Evolutionary conservation across 2,329 filamentous ascomycete genomes (phyloP), one percentile per base, ranked within the genome.

Genomic region (Paracorniculantispora psalliotae): DNA sequence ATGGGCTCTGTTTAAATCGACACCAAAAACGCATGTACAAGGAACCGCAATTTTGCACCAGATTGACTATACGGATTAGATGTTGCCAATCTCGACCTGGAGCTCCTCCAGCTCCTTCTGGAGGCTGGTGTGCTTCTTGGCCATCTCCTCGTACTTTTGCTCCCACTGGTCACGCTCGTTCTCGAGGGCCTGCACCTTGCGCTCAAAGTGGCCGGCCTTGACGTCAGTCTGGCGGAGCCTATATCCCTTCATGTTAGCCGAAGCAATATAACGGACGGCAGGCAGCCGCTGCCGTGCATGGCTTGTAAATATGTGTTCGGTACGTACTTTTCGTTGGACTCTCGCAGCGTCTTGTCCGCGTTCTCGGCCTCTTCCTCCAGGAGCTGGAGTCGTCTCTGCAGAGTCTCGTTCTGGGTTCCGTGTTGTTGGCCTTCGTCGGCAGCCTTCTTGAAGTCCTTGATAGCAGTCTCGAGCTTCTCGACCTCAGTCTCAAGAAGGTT

Each of bases 181-280:
- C 81, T 99, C 94, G 72, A 97, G 87, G 70, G 94, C 93, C 78
- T 97, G 91, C 68, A 97, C 94, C 84, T 97, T 97, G 79, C 94
- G 94, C 82, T 99, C 94, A 79, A 93, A 97, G 82, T 99, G 93
- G 70, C 93, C 94, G 71, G 93, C 92, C 84, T 97, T 97, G 80
- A 97, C 92, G 75, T 99, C 94, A 79, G 94, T 97, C 81, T 96
- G 92, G 76, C 94, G 92, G 73, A 97, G 91, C 81, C 94, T 99
- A 68, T 3, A 44, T 65, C 60, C 59, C 47, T 62, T 59, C 55
- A 65, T 62, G 51, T 54, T 54, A 57, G 59, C 44, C 43, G 13
- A 44, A 7, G 26, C 13, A 15, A 35, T 39, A 8, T 26, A 7
- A 7, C 13, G 9, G 19, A 23, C 1, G 39, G 10, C n/a, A 30